Evolutionary conservation across 2,329 filamentous ascomycete genomes (phyloP).

Genomic region (Pezicula rhizophila): DNA sequence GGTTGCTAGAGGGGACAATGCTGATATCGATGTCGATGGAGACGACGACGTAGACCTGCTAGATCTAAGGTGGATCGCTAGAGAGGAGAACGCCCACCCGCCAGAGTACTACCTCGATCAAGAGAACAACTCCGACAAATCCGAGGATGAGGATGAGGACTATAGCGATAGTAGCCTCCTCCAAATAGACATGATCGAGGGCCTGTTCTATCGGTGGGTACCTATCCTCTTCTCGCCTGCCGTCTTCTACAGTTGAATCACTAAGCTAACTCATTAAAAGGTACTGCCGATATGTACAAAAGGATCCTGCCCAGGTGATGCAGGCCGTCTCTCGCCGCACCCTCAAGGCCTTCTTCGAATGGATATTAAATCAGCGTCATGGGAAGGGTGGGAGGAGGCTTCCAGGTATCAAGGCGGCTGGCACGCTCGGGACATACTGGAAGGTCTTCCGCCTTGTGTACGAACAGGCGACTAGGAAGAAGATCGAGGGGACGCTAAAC

Average conservation of each 20-base stretch:
- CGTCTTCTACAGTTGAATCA: slow-evolving; percentile 3
- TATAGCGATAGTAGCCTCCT: slow-evolving; percentile 1
- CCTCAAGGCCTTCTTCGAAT: slow-evolving; percentile 7
- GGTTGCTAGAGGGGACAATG: too few relatives aligned
- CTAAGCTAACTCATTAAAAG: slow-evolving; percentile 1
- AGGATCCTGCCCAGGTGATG: slow-evolving; percentile 1
- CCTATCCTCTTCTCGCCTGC: slow-evolving; percentile 1
- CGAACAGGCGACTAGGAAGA: neutral
- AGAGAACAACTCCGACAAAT: neutral
- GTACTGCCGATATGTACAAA: slow-evolving; percentile 2
- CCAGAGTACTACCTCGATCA: too few relatives aligned
- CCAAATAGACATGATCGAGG: neutral
- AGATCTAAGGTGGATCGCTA: too few relatives aligned
- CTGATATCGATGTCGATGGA: too few relatives aligned
- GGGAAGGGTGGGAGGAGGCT: slow-evolving; percentile 4
- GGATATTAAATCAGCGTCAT: slow-evolving; percentile 4
- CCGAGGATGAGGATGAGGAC: slow-evolving; percentile 1
- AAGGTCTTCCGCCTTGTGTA: slow-evolving; percentile 6
- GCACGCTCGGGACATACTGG: slow-evolving; percentile 1
- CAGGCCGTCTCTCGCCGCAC: slow-evolving; percentile 2
- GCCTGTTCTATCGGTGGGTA: slow-evolving; percentile 1
- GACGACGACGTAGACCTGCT: too few relatives aligned
- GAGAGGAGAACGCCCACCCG: too few relatives aligned
- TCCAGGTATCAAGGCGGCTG: neutral
- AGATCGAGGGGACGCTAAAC: slow-evolving; percentile 4